Conservation (phyloP, 306 rosid genomes). For the Adenanthera pavonina region DNA sequence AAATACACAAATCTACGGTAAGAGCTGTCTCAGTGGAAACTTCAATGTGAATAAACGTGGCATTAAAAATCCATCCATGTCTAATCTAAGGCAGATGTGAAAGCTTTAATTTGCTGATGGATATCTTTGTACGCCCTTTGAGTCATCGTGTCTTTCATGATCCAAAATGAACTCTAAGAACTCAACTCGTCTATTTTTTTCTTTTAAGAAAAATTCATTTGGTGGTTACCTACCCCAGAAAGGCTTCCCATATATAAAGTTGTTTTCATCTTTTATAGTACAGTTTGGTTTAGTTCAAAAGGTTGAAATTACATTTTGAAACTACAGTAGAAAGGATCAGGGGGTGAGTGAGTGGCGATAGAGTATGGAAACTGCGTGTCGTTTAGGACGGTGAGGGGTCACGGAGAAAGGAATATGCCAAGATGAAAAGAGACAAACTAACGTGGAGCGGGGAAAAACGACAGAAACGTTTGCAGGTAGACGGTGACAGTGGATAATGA, state of each 20-base stretch:
- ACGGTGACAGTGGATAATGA: not conserved
- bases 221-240: not conserved
- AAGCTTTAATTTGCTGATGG: too few species aligned
- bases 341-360: too few species aligned
- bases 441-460: not conserved
- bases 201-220: not conserved
- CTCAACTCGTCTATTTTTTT: too few species aligned
- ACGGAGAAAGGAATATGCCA: not conserved
- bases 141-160: too few species aligned
- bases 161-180: too few species aligned
- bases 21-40: not conserved
- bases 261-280: too few species aligned
- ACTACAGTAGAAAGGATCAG: too few species aligned
- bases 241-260: not conserved
- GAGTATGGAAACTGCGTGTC: too few species aligned
- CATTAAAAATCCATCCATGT: not conserved
- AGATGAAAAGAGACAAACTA: not conserved
- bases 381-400: too few species aligned
- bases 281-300: not conserved
- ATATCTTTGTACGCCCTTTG: too few species aligned
- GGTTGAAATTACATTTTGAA: too few species aligned
- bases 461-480: slow-evolving; percentile 1
- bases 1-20: not conserved
- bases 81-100: not conserved
- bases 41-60: not conserved